Evolutionary conservation across 495 filamentous ascomycete genomes (phyloP).

Genomic region (Penicillium turbatum): DNA sequence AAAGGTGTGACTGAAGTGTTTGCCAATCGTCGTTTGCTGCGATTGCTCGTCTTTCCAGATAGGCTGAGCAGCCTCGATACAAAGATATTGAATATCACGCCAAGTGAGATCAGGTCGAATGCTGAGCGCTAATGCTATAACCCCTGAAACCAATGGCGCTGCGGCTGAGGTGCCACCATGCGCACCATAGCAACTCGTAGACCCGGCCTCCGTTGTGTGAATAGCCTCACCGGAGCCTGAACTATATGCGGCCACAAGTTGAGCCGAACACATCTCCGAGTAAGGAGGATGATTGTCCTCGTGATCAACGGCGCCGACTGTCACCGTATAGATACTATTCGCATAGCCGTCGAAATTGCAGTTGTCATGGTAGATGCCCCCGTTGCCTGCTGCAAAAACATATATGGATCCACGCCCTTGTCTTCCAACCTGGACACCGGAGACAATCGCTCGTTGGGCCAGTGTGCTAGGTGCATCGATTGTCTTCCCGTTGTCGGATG

Average conservation of each 20-base stretch:
- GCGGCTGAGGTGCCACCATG: conserved; percentile 93
- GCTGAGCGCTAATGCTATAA: conserved; percentile 80
- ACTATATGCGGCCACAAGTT: conserved; percentile 94
- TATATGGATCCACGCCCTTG: conserved; percentile 98
- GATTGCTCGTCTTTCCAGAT: too few species aligned
- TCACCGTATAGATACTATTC: conserved; percentile 98
- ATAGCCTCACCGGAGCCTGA: too few species aligned
- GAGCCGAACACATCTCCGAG: conserved; percentile 90
- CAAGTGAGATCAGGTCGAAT: conserved; percentile 82
- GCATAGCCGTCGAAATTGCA: conserved; percentile 99
- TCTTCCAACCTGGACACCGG: conserved; percentile 73
- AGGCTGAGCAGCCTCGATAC: conserved; percentile 78
- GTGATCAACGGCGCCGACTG: conserved; percentile 89
- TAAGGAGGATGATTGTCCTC: conserved; percentile 84
- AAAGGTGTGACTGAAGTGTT: conserved; percentile 85
- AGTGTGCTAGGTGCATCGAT: conserved; percentile 93
- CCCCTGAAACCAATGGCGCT: conserved; percentile 86
- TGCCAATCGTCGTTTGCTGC: conserved; percentile 73
- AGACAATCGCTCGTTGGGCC: conserved; percentile 84
- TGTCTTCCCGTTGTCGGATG: conserved; percentile 84
- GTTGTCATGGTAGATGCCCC: conserved; percentile 78
- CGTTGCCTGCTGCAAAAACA: conserved; percentile 96
- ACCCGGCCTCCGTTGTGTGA: too few species aligned
- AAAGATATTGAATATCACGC: conserved; percentile 92
- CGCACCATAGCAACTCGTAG: too few species aligned